Evolutionary conservation across 371 early-diverging fungal genomes (phyloP).

Genomic region (Dichotomocladium elegans): DNA sequence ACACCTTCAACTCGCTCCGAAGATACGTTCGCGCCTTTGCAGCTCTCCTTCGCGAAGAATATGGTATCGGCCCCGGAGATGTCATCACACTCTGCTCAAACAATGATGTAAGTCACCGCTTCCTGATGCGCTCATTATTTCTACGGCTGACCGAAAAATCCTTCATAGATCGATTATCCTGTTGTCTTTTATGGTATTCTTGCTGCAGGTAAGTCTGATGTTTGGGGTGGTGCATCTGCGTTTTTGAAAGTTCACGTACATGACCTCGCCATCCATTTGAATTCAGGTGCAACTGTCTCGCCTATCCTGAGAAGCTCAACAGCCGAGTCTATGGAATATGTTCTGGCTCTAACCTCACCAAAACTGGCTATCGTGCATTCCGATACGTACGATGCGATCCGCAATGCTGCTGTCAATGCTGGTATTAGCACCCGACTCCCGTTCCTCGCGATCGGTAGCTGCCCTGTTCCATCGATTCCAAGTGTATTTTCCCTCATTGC

Average conservation of each 20-base stretch:
- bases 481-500: no score
- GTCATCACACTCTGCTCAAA: not conserved
- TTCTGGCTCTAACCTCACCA: not conserved
- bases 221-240: not conserved
- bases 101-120: not conserved
- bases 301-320: not conserved
- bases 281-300: not conserved
- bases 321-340: not conserved
- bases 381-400: not conserved
- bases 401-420: not conserved
- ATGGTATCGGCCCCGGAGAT: not conserved
- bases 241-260: not conserved
- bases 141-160: not conserved
- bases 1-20: not conserved
- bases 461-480: not conserved
- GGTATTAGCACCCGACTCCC: not conserved
- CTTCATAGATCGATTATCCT: not conserved
- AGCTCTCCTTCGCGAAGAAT: not conserved
- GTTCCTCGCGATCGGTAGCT: not conserved
- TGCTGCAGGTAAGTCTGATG: not conserved
- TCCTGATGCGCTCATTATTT: not conserved
- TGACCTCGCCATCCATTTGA: not conserved
- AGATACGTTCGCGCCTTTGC: not conserved
- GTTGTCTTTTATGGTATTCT: not conserved
- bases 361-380: not conserved